Conservation (phyloP, 371 early-diverging fungal genomes). For the Circinella umbellata region DNA sequence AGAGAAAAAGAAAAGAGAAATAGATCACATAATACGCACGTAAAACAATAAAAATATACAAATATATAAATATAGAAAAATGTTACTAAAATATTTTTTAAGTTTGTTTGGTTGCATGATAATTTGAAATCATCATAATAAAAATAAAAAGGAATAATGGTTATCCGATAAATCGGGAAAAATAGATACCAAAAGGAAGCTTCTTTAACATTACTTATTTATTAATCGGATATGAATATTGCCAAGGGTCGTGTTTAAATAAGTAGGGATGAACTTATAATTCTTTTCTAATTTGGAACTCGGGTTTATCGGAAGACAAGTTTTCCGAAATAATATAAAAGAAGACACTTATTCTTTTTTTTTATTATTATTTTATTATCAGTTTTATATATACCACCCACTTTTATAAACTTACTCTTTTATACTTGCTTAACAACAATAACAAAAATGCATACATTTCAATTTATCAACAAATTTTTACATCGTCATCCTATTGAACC, state of each 20-base stretch:
- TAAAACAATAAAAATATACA: too few relatives aligned
- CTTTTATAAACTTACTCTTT: too few relatives aligned
- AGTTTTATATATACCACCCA: too few relatives aligned
- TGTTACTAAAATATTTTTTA: too few relatives aligned
- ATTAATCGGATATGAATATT: constrained; percentile 6
- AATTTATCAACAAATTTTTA: background rate
- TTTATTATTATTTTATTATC: background rate
- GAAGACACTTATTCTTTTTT: background rate
- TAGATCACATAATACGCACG: too few relatives aligned
- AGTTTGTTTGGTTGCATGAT: too few relatives aligned
- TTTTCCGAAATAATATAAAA: background rate
- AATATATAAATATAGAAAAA: too few relatives aligned
- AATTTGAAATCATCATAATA: too few relatives aligned
- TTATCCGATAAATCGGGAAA: constrained; percentile 1
- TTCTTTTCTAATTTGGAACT: background rate
- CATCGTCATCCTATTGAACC: background rate
- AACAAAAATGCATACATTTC: background rate
- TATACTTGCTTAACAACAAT: too few relatives aligned
- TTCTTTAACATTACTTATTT: background rate
- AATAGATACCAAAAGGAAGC: too few relatives aligned
- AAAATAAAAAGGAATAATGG: background rate
- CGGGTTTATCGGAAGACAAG: constrained; percentile 5
- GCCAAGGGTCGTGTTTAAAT: background rate
- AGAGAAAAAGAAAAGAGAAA: too few relatives aligned
- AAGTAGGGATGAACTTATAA: too few relatives aligned